Evolutionary conservation across 352 stramenopile genomes (phyloP), one percentile per base, ranked within the genome.

Genomic region (Elongisporangium undulatum): DNA sequence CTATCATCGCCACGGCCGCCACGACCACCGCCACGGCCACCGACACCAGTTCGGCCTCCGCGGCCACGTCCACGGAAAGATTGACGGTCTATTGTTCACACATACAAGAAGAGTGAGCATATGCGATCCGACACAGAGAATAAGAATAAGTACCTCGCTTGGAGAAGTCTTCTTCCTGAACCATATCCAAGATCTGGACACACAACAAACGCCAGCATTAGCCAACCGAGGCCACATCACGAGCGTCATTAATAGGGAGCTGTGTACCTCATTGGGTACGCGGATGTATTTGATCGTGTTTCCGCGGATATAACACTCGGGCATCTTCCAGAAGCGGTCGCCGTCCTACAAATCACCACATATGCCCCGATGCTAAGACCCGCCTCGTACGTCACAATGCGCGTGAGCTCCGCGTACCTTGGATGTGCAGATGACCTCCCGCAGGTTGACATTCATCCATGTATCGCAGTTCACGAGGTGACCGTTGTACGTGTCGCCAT

Each of bases 401-500:
- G 19, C 3, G 49, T 24, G 55, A 51, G 41, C 50, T 19, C 2
- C 55, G 2, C 51, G 50, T 66, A 96, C 90, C 72, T 95, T 95
- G 34, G 92, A 98, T 19, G 97, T 99, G 64, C 96, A 98, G 72
- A 99, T 99, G n/a, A 99, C 96, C 69, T 99, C 96, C 16, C 88
- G 83, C 29, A 99, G 74, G 68, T 99, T 99, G 63, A 99, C 94
- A 74, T 99, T 99, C 97, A 99, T 99, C 88, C 94, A 99, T 13
- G 92, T 96, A 74, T 99, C 97, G 57, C 96, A 99, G 68, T 95
- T 98, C 23, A 98, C 91, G 45, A 99, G 82, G 55, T 96, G 88
- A 23, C 97, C 97, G 69, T 99, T 99, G 89, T 99, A 99, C 53
- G 93, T 99, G 62, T 99, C 96, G 52, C 97, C 97, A 65, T 98